Conservation (phyloP, 2,329 filamentous ascomycete species). For the Cladosporium sp. region DNA sequence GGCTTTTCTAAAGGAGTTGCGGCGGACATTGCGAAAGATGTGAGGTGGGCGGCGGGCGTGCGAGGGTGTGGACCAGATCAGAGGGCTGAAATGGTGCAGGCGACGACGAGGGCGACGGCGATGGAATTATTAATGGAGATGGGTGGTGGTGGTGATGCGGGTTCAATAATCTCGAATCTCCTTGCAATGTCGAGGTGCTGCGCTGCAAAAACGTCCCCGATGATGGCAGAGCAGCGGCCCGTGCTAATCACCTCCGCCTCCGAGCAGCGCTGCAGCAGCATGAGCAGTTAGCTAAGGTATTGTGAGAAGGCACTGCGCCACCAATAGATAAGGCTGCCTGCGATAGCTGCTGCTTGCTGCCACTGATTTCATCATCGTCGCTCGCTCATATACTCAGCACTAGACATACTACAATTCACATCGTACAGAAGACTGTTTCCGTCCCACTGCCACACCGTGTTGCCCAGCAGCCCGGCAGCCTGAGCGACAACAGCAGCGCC, state of each 20-base stretch:
- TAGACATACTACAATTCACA: conserved; percentile 1
- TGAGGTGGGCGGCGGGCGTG: conserved; percentile 3
- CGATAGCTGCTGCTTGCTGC: neutral
- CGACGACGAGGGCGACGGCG: conserved; percentile 8
- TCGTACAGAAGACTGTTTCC: neutral
- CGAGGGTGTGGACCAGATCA: conserved; percentile 3
- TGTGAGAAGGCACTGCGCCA: neutral
- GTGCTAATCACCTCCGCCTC: neutral
- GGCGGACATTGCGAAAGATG: conserved; percentile 17
- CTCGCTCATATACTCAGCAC: neutral
- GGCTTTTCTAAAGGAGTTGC: conserved; percentile 30
- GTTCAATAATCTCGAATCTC: neutral
- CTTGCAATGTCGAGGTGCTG: neutral
- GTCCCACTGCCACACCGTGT: neutral
- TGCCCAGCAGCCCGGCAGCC: neutral
- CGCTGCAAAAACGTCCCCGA: conserved; percentile 16
- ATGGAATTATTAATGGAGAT: conserved; percentile 2
- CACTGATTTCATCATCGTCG: neutral
- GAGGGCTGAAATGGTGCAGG: conserved; percentile 1
- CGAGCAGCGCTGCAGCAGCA: neutral
- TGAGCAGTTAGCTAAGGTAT: neutral
- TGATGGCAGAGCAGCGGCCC: conserved; percentile 5
- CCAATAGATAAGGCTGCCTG: neutral
- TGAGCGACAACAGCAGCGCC: neutral
- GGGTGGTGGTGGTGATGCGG: neutral